Evolutionary conservation across 2,329 filamentous ascomycete species (phyloP).

Genomic region (Paraphaeosphaeria minitans): DNA sequence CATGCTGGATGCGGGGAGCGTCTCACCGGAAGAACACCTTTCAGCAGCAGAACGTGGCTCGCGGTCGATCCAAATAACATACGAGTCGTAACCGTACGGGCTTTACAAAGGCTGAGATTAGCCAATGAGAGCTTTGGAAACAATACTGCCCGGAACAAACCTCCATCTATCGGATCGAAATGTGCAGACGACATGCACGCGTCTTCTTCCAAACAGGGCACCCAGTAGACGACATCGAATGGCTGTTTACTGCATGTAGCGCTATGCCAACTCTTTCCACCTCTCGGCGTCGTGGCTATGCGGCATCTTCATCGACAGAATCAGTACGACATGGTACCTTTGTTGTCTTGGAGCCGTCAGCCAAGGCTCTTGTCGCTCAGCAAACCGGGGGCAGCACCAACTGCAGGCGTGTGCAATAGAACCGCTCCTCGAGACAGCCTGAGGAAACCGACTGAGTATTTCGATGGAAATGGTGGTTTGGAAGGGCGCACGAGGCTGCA

Average conservation of each 20-base stretch:
- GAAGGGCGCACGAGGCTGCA: constrained; percentile 3
- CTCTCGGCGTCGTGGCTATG: constrained; percentile 41
- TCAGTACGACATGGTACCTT: constrained; percentile 25
- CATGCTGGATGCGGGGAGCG: not conserved
- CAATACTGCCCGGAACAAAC: not conserved
- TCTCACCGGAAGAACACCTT: not conserved
- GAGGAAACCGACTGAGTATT: not conserved
- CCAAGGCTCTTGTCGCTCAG: constrained; percentile 39
- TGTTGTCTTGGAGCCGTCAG: constrained; percentile 37
- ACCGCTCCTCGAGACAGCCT: not conserved
- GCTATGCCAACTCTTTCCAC: constrained; percentile 23
- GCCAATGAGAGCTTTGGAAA: not conserved
- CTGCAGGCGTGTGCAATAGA: not conserved
- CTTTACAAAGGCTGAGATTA: not conserved
- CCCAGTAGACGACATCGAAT: constrained; percentile 1
- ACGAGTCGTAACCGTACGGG: not conserved
- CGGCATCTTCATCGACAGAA: constrained; percentile 17
- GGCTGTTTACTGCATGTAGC: constrained; percentile 1
- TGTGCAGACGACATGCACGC: not conserved
- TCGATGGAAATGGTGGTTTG: not conserved
- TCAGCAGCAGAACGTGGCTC: constrained; percentile 7
- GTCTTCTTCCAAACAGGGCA: constrained; percentile 3
- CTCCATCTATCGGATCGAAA: not conserved
- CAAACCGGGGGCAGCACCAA: not conserved
- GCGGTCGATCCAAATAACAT: constrained; percentile 8